Evolutionary conservation across 768 basidiomycete genomes (phyloP), one percentile per base, ranked within the genome.

Genomic region (Naganishia vishniacii): DNA sequence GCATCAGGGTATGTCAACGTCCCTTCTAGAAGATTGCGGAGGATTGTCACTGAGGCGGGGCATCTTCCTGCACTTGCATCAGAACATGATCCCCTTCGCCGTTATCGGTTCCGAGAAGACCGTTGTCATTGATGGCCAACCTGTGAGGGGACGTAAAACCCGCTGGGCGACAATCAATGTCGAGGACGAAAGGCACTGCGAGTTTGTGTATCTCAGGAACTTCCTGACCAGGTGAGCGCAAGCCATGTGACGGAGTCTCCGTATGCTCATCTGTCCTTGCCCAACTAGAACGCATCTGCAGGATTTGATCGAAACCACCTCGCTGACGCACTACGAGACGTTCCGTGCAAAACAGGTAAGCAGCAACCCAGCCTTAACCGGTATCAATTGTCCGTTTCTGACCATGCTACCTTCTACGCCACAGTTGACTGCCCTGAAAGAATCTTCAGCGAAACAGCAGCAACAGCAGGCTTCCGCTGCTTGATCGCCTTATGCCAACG

Each of bases 81-180:
- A 95, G 93, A 84, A 83, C 79, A 89, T 94, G 80, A 88, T 95
- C 70, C 94, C 94, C 28, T 98, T 97, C 77, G 93, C 94, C 12
- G 85, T 99, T 58, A 91, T 99, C 34, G 94, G 94, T n/a, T 97
- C 93, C 0, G 94, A 97, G 78, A 86, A 85, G 71, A 91, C 86
- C 72, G 91, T 99, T 51, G 88, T 94, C 77, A 88, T 98, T 68
- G 92, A 93, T 69, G 94, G 94, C 73, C 91, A 91, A 80, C 83
- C 90, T 9, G 92, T 98, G 61, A 87, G 93, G 29, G 94, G 91
- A 0, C 86, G 94, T 72, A 93, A 92, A 83, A 98, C 92, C 80
- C 87, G 92, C 53, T 99, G 93, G 91, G 94, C 94, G 51, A 90
- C 94, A 15, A 90, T 99, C 75, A 97, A 98, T 75, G 92, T 97